Conservation (phyloP, 2,329 filamentous ascomycete genomes). For the Xylariaceae sp. region DNA sequence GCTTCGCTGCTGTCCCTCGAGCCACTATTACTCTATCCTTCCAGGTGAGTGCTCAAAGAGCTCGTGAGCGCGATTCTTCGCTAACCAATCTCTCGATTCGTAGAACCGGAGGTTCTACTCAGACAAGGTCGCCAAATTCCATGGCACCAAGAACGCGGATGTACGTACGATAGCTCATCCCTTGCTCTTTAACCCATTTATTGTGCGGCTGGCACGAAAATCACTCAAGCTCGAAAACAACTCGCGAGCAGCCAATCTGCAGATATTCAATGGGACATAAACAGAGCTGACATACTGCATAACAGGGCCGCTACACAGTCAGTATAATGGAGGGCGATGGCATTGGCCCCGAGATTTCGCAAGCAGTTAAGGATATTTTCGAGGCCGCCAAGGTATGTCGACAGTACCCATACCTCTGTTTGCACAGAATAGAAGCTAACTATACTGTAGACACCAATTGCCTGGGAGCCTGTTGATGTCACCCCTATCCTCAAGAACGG, state of each 20-base stretch:
- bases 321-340: constrained; percentile 98
- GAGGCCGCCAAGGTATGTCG: constrained; percentile 81
- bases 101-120: constrained; percentile 69
- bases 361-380: constrained; percentile 99
- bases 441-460: constrained; percentile 73
- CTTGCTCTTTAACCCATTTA: constrained; percentile 13
- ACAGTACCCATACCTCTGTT: neutral
- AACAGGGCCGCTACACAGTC: constrained; percentile 90
- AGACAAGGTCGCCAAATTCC: constrained; percentile 83
- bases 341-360: constrained; percentile 96
- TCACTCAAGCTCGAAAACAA: constrained; percentile 46
- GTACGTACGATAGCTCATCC: constrained; percentile 58
- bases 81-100: constrained; percentile 34
- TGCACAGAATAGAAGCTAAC: constrained; percentile 5
- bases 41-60: constrained; percentile 57
- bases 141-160: constrained; percentile 85
- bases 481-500: constrained; percentile 92
- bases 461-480: constrained; percentile 97
- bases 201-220: constrained; percentile 41
- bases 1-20: constrained; percentile 71
- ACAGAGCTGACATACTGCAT: constrained; percentile 30
- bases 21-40: constrained; percentile 54
- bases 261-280: constrained; percentile 24
- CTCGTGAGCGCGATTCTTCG: constrained; percentile 14
- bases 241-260: constrained; percentile 17